Evolutionary conservation across 495 filamentous ascomycete genomes (phyloP), one percentile per base, ranked within the genome.

Genomic region (Aspergillus nanangensis): DNA sequence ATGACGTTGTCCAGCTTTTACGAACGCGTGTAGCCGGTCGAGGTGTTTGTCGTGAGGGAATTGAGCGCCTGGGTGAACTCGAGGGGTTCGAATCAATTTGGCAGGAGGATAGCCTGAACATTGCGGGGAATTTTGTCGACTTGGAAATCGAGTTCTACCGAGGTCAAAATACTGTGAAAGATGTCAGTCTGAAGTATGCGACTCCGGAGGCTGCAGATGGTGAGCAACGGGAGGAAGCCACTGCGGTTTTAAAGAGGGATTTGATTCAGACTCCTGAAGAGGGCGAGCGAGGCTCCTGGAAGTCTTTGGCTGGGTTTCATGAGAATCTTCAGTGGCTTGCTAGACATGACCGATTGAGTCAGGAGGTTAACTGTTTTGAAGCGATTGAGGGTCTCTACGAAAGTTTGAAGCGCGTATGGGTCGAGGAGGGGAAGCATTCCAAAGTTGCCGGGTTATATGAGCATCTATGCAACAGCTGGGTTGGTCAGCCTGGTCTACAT

Each of bases 321-420:
- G 76, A 72, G 33, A 96, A 96, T 63, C 67, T 98, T 36, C 84
- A 88, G 55, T 78, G 84, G 50, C 69, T 97, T 33, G 84, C 87
- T 2, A 76, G 71, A 7, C 71, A 94, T 50, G 93, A 98, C 59
- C 83, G 80, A 52, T 73, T 96, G 48, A 92, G 91, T 61, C 83
- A 83, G 24, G 79, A 79, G 17, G 72, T 96, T 8, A 93, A 91
- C 52, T 90, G 93, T 62, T 89, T 90, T 58, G 88, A 93, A 63
- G 93, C 90, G 5, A 74, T 96, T 13, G 86, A 86, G 23, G 90
- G 90, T 5, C 72, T 98, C 53, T 93, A 51, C 80, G 86, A 65
- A 61, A 83, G 51, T 79, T 82, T 83, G 38, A 78, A 80, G 57
- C 80, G 76, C 43, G 52, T 83, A 7, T 72, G 76, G 64, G 61